Percentiles rank a stretch among this genome's conserved stretches.
phyloP scores from a whole-genome alignment of 306 rosid genomes.

The Luffa acutangula region DNA sequence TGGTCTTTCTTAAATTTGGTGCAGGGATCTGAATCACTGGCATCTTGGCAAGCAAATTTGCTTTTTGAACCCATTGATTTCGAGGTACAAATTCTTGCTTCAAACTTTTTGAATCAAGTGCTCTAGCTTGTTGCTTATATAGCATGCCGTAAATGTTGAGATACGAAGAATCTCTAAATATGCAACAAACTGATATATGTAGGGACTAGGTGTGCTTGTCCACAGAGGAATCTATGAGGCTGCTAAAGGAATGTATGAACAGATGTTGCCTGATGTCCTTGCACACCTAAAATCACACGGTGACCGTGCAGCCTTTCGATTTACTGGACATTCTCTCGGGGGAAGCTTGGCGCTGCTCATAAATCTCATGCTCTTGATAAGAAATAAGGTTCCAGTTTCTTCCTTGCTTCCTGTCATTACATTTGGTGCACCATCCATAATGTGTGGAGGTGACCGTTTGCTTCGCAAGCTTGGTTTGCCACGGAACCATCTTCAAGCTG shows the following conservation, averaged over 20 bases:
- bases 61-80: constrained; percentile 84
- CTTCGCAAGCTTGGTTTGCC: constrained; percentile 71
- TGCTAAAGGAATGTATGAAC: constrained; percentile 83
- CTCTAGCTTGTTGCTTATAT: neutral
- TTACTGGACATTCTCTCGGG: constrained; percentile 95
- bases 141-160: neutral
- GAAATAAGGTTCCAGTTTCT: constrained; percentile 56
- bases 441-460: constrained; percentile 84
- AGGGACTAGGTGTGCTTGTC: constrained; percentile 77
- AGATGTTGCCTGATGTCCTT: constrained; percentile 76
- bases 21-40: constrained; percentile 86
- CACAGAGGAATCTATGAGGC: constrained; percentile 98
- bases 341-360: constrained; percentile 87
- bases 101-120: neutral
- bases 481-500: constrained; percentile 60
- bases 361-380: constrained; percentile 80
- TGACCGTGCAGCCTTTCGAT: constrained; percentile 56
- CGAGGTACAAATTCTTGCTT: constrained; percentile 41
- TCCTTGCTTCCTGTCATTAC: constrained; percentile 88
- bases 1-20: neutral
- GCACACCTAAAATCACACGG: constrained; percentile 56
- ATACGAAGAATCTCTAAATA: neutral
- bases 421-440: constrained; percentile 81
- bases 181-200: neutral
- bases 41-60: constrained; percentile 97